Base-by-base conservation (phyloP, 768 basidiomycete species). In the Vararia minispora region DNA sequence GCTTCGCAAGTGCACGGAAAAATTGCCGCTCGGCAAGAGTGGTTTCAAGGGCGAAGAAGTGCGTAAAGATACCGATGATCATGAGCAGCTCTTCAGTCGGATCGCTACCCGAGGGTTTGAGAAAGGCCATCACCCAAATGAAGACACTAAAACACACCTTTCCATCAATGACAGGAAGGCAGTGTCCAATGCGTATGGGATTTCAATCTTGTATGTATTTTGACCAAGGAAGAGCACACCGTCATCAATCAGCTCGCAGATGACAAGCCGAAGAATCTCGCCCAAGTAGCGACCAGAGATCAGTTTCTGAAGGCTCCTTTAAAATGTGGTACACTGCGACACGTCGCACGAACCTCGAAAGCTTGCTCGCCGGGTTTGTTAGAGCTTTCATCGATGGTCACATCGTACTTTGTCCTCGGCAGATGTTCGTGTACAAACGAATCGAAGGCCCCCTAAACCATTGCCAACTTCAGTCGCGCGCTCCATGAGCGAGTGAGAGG, bases 141-240 rank as follows among this genome's bases (percentile, higher is more conserved):
- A n/a, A n/a, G n/a, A n/a, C n/a, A n/a, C n/a, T 29, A 6, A 6
- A 9, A 43, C 62, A 37, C 45, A 84, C 89, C 79, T 86, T 64
- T 98, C 94, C 82, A 99, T 95, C 30, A 98, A 68, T 28, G 89
- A 92, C 44, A 99, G 64, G 68, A 97, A 97, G 1, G 94, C 92
- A 2, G 95, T 99, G 58, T 99, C 94, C 52, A 99, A 79, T 21
- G 74, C 79, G 57, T 91, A 91, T 14, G 90, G 76, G 47, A 74
- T 86, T 61, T 98, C 92, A 27, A 99, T 75, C 67, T 98, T 97
- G 74, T 97, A 97, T 1, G 94, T 95, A 58, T 94, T 89, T 61
- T 99, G 94, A 18, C 95, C 92, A 22, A 95, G 73, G 78, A 99
- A 99, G 37, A 99, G 74, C 14, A 92, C 85, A 60, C 94, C 95